These are phyloP conservation scores for Fraxinus nigra DNA, from an alignment of 305 asterid species.

Conservation along the genomic window DNA sequence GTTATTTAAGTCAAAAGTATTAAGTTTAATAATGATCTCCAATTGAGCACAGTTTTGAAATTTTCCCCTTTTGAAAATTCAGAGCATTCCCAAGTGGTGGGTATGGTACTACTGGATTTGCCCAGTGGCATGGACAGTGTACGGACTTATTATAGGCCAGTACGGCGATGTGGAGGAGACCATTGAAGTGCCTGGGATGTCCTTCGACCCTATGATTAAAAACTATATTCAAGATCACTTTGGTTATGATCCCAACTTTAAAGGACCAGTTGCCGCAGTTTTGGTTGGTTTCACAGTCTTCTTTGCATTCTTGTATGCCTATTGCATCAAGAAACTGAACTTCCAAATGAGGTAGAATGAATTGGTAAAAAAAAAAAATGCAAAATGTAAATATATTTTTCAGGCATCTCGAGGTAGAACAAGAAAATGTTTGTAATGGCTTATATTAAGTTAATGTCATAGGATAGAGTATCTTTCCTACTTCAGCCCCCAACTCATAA, in stretches of 20 bases:
- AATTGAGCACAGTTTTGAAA: neutral
- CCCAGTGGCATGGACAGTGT: conserved; percentile 69
- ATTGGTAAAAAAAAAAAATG: neutral
- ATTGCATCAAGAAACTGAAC: conserved; percentile 57
- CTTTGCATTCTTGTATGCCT: conserved; percentile 62
- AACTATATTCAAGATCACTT: conserved; percentile 41
- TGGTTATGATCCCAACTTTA: conserved; percentile 50
- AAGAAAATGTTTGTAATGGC: neutral
- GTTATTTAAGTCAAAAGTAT: conserved; percentile 15
- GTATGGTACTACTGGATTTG: conserved; percentile 67
- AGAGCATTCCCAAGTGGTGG: conserved; percentile 64
- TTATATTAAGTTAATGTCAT: neutral
- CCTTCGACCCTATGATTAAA: conserved; percentile 30
- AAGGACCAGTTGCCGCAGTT: conserved; percentile 53
- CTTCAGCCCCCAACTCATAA: neutral
- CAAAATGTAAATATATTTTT: conserved; percentile 23
- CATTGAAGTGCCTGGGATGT: conserved; percentile 36
- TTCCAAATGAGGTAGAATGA: conserved; percentile 49
- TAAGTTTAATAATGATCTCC: neutral
- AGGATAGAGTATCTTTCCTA: neutral
- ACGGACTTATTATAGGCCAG: conserved; percentile 56
- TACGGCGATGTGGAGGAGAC: conserved; percentile 47
- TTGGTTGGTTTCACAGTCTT: conserved; percentile 56
- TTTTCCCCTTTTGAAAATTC: conserved; percentile 13
- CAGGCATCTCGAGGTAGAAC: neutral